A percentile compares a stretch with the other conserved stretches of the same genome.
These are phyloP conservation scores for Sclerotinia nivalis DNA, from an alignment of 2,329 filamentous ascomycete genomes.

Conservation along the genomic window DNA sequence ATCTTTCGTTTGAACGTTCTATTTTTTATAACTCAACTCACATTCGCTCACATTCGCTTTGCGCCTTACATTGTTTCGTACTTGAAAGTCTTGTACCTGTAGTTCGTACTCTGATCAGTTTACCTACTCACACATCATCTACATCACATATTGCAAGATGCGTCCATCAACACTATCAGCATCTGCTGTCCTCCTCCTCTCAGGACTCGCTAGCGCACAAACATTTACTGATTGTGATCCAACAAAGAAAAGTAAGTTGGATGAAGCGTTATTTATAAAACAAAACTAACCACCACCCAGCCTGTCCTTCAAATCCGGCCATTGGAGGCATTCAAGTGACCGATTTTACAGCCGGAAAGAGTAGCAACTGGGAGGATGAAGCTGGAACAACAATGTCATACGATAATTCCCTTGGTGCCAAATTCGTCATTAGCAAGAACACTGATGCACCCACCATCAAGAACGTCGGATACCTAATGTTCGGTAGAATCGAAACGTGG, in stretches of 20 bases:
- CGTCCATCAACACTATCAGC: slow-evolving; percentile 30
- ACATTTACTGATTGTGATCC: slow-evolving; percentile 26
- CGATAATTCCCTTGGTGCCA: slow-evolving; percentile 46
- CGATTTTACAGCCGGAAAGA: slow-evolving; percentile 47
- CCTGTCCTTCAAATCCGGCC: slow-evolving; percentile 48
- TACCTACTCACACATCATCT: background rate
- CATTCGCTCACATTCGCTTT: slow-evolving; percentile 1
- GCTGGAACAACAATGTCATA: slow-evolving; percentile 47
- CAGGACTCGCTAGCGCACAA: slow-evolving; percentile 24
- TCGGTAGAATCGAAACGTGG: slow-evolving; percentile 51
- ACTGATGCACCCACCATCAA: slow-evolving; percentile 51
- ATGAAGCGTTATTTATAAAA: background rate
- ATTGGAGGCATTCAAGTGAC: slow-evolving; percentile 45
- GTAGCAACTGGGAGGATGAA: slow-evolving; percentile 57
- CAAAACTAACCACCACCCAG: slow-evolving; percentile 32
- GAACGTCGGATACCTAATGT: slow-evolving; percentile 53
- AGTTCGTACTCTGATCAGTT: background rate
- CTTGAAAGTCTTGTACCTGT: slow-evolving; percentile 17
- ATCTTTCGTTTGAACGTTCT: slow-evolving; percentile 13
- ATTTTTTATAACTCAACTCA: background rate
- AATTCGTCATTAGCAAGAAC: slow-evolving; percentile 51
- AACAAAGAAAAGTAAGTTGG: slow-evolving; percentile 20
- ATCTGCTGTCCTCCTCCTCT: slow-evolving; percentile 24
- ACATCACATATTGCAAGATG: slow-evolving; percentile 29
- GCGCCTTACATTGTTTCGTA: background rate